Conservation (phyloP, 2,329 filamentous ascomycete species). For the Neonectria coccinea region DNA sequence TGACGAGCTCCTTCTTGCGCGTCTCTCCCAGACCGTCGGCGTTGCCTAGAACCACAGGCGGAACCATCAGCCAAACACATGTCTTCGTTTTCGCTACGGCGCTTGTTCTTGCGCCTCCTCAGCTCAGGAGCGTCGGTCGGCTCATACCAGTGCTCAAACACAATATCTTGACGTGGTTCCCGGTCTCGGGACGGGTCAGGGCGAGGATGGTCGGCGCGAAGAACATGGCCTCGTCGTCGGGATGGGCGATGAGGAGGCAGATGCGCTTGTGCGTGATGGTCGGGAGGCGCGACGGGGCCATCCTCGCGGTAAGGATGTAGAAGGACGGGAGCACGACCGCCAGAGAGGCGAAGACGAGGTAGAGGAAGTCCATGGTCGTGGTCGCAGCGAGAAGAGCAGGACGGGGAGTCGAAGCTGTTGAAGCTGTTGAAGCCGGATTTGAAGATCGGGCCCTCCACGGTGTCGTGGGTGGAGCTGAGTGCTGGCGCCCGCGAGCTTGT, state of each 20-base stretch:
- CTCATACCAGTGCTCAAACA: slow-evolving; percentile 84
- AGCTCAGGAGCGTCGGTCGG: slow-evolving; percentile 17
- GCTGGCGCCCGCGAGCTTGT: slow-evolving; percentile 5
- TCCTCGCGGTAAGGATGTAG: slow-evolving; percentile 64
- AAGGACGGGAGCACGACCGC: slow-evolving; percentile 59
- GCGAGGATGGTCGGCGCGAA: slow-evolving; percentile 90
- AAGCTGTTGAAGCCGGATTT: neutral
- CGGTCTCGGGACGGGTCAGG: slow-evolving; percentile 81
- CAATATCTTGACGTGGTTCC: slow-evolving; percentile 93
- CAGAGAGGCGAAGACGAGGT: slow-evolving; percentile 43
- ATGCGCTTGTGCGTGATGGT: slow-evolving; percentile 85
- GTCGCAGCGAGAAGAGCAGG: neutral
- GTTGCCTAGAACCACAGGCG: slow-evolving; percentile 66
- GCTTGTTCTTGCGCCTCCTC: slow-evolving; percentile 7
- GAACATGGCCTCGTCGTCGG: slow-evolving; percentile 99
- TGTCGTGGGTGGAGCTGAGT: slow-evolving; percentile 1
- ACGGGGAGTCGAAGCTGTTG: too few species aligned
- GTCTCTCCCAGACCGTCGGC: slow-evolving; percentile 88
- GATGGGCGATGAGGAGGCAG: slow-evolving; percentile 93
- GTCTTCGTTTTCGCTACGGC: neutral
- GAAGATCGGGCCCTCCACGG: slow-evolving; percentile 3
- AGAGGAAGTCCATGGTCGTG: slow-evolving; percentile 38
- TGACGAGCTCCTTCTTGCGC: slow-evolving; percentile 84
- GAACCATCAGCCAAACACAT: slow-evolving; percentile 35
- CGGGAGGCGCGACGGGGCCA: slow-evolving; percentile 68